Percentiles rank a stretch among this genome's conserved stretches.
Evolutionary conservation across 495 filamentous ascomycete species (phyloP).

Genomic region (Trichoderma asperelloides): DNA sequence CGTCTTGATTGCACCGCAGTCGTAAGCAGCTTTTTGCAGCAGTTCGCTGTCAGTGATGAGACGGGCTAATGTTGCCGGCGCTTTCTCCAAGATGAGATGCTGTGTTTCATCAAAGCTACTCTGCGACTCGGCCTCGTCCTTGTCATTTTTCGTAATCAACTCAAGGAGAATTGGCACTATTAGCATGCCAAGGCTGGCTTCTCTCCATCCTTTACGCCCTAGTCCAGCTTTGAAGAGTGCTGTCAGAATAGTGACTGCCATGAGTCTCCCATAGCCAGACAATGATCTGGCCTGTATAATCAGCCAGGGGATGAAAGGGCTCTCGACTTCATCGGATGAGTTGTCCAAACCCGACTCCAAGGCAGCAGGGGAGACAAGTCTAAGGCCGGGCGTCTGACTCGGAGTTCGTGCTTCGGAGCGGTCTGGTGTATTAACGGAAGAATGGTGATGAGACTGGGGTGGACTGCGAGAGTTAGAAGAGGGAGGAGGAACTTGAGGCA

Average conservation of each 20-base stretch:
- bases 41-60: conserved; percentile 66
- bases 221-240: conserved; percentile 65
- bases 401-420: conserved; percentile 12
- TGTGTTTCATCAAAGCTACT: conserved; percentile 22
- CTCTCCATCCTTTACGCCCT: conserved; percentile 48
- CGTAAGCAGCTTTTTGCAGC: conserved; percentile 73
- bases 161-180: conserved; percentile 64
- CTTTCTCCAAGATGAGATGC: conserved; percentile 55
- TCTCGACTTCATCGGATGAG: conserved; percentile 52
- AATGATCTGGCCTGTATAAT: conserved; percentile 58
- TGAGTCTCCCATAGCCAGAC: conserved; percentile 55
- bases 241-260: conserved; percentile 71
- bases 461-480: conserved; percentile 10
- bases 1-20: conserved; percentile 64
- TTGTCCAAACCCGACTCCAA: not conserved
- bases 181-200: conserved; percentile 53
- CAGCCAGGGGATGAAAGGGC: conserved; percentile 73
- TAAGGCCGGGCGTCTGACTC: conserved; percentile 11
- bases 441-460: conserved; percentile 7
- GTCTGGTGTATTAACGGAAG: conserved; percentile 10
- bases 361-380: not conserved
- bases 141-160: conserved; percentile 54
- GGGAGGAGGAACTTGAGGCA: conserved; percentile 37
- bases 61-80: conserved; percentile 65
- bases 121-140: conserved; percentile 27